Conservation (phyloP, 805 yeast genomes). For the Barnettozyma sp. region DNA sequence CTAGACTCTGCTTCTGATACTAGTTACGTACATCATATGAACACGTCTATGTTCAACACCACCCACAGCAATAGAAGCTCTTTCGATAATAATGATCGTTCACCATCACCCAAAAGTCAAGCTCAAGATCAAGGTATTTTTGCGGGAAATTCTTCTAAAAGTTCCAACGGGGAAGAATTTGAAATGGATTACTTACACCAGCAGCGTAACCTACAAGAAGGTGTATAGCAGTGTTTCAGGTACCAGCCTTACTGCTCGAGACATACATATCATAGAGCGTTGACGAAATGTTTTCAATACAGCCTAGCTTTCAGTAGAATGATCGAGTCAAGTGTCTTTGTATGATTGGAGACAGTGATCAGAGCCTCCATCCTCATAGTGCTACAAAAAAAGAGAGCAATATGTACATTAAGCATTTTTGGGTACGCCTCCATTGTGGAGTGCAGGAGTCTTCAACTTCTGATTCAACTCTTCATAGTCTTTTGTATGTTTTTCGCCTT, state of each 20-base stretch:
- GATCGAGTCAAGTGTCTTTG: no score
- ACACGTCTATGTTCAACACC: not conserved
- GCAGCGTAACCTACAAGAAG: no score
- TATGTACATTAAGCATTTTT: not conserved
- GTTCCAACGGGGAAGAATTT: constrained; percentile 1
- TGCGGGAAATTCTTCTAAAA: not conserved
- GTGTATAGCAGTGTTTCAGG: no score
- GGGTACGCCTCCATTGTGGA: constrained; percentile 27
- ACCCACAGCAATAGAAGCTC: not conserved
- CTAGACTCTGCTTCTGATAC: not conserved
- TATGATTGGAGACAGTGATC: no score
- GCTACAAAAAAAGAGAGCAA: not conserved
- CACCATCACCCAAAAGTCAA: not conserved
- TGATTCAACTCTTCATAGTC: constrained; percentile 22
- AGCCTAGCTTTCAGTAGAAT: no score
- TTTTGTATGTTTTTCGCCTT: constrained; percentile 14
- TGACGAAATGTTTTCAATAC: no score
- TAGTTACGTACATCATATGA: not conserved
- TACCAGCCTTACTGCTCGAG: no score
- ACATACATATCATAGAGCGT: no score
- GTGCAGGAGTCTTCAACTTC: constrained; percentile 25
- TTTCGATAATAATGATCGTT: not conserved
- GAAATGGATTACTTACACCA: constrained; percentile 8
- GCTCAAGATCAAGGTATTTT: not conserved
- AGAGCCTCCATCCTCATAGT: no score